Evolutionary conservation across 345 rosid species (phyloP).

Genomic region (Melastoma malabathricum): DNA sequence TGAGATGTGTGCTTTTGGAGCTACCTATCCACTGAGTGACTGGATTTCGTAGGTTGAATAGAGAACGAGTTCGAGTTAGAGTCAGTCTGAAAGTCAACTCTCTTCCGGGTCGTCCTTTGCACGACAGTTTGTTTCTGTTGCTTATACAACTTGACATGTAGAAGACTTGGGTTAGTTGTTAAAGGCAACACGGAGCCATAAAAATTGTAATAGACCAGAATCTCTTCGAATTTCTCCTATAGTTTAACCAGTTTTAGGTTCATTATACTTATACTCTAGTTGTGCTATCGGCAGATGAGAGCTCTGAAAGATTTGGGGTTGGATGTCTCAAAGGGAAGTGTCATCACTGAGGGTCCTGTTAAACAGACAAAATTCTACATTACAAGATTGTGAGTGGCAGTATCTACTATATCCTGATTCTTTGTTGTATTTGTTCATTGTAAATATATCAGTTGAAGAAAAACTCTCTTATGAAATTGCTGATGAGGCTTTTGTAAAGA

Average conservation of each 20-base stretch:
- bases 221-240: no score
- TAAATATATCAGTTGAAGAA: neutral
- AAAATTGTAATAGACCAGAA: no score
- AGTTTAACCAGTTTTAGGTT: neutral
- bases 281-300: conserved; percentile 45
- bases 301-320: conserved; percentile 80
- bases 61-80: no score
- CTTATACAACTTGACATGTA: no score
- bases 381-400: conserved; percentile 48
- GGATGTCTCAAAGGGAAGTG: conserved; percentile 80
- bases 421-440: neutral
- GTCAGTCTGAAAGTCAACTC: no score
- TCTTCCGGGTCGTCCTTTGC: no score
- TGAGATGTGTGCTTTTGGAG: conserved; percentile 11
- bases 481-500: neutral
- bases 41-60: no score
- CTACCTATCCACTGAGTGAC: neutral
- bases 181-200: no score
- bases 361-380: conserved; percentile 71
- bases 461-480: neutral
- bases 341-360: conserved; percentile 57
- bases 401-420: neutral
- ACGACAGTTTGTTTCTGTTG: no score
- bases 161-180: no score
- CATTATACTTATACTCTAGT: neutral